Conservation (phyloP, 2,329 filamentous ascomycete genomes). For the Talaromyces sp. region DNA sequence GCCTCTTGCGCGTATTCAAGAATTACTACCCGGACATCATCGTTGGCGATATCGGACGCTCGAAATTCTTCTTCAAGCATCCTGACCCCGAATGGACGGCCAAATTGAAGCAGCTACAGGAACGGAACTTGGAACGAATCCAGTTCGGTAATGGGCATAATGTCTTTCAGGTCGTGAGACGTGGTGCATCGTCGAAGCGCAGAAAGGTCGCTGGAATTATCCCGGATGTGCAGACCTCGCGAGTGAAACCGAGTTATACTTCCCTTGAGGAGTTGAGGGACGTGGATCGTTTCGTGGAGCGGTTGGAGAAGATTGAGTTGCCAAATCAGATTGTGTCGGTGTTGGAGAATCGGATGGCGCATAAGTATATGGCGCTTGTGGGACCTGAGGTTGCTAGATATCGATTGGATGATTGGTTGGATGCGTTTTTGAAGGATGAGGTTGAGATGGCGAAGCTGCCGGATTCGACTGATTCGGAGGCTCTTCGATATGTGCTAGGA, state of each 20-base stretch:
- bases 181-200: constrained; percentile 49
- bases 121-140: constrained; percentile 48
- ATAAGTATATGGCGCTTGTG: constrained; percentile 70
- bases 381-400: constrained; percentile 53
- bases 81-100: constrained; percentile 74
- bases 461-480: constrained; percentile 45
- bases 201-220: constrained; percentile 54
- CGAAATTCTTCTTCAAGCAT: constrained; percentile 52
- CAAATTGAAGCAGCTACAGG: constrained; percentile 67
- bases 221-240: constrained; percentile 70
- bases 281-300: constrained; percentile 66
- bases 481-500: constrained; percentile 36
- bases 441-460: constrained; percentile 42
- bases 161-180: constrained; percentile 64
- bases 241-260: constrained; percentile 60
- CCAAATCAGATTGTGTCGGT: constrained; percentile 80
- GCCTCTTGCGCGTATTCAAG: constrained; percentile 78
- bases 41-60: constrained; percentile 62
- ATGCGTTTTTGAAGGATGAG: constrained; percentile 39
- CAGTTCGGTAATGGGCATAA: constrained; percentile 48
- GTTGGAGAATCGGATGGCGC: constrained; percentile 71
- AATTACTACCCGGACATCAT: constrained; percentile 90
- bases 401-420: constrained; percentile 41
- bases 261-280: constrained; percentile 75
- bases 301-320: constrained; percentile 73